Evolutionary conservation across 768 basidiomycete species (phyloP).

Genomic region (Calocera cornea): DNA sequence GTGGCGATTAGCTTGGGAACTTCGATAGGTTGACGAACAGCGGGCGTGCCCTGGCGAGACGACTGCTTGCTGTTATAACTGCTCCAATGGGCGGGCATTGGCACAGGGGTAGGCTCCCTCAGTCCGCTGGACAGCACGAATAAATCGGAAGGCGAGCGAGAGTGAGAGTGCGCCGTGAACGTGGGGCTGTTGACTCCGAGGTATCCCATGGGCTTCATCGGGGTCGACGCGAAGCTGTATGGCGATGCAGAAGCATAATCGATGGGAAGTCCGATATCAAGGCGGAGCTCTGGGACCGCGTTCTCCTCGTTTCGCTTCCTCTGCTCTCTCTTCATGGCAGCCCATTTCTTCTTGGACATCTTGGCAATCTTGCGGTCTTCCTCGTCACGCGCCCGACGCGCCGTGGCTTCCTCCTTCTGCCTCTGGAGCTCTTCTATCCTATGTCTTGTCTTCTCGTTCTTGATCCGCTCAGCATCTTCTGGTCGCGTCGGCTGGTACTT

Average conservation of each 20-base stretch:
- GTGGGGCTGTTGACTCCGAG: background rate
- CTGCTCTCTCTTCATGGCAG: background rate
- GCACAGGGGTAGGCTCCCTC: background rate
- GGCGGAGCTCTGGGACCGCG: background rate
- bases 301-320: background rate
- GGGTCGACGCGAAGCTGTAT: background rate
- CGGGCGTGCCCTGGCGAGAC: background rate
- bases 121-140: background rate
- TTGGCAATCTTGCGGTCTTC: background rate
- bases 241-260: background rate
- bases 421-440: background rate
- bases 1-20: background rate
- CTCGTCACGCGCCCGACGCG: background rate
- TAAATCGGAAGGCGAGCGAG: background rate
- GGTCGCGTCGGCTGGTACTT: slow-evolving; percentile 2
- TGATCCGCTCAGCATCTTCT: background rate
- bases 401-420: background rate
- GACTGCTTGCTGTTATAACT: background rate
- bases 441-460: background rate
- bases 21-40: background rate
- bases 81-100: background rate
- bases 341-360: slow-evolving; percentile 2
- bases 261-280: background rate
- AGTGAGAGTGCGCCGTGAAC: background rate
- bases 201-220: background rate